Base-by-base conservation (phyloP, 306 rosid genomes). In the Citrullus amarus region DNA sequence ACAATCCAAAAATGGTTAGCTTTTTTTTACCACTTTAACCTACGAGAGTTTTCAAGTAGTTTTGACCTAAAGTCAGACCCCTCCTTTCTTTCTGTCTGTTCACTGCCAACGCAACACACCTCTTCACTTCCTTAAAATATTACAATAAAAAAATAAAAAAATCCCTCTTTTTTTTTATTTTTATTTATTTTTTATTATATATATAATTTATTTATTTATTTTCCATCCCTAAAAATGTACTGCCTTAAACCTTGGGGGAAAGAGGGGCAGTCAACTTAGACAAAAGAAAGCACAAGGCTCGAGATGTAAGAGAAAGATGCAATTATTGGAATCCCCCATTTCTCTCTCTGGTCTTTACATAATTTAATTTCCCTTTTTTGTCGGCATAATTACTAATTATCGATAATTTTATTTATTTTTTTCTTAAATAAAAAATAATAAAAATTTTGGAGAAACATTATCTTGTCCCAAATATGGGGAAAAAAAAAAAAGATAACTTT, bases 211-310 rank as follows among this genome's bases (percentile, higher is more conserved):
- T 4, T 13, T 32, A 5, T 5, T 15, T 14, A 25, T 44, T 70
- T 71, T 71, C 16, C 13, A 71, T 50, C 77, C 76, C 61, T 43
- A 50, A 48, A 50, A 73, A 1, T 28, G 76, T 48, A 71, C 76
- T 72, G 46, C 77, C 61, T 51, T 30, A 28, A 73, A 73, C 77
- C 77, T 73, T 51, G 77, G 77, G 77, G 77, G 57, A 50, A 48
- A 8, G 60, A 48, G 43, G 77, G 16, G 43, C 77, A 51, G 77
- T 73, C 77, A 17, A 51, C 61, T 72, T 61, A 72, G 61, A 51
- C 60, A 72, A 72, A 72, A 30, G 61, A 73, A 16, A 54, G 61
- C 77, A 73, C 77, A 73, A 30, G 77, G 77, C 77, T 73, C 77
- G 77, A 73, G 77, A 73, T 50, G 77, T 48, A 71, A 73, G 77